Percentiles rank a stretch among this genome's conserved stretches.
phyloP scores from a whole-genome alignment of 1,284 basidiomycete genomes.

The Fomes fomentarius region DNA sequence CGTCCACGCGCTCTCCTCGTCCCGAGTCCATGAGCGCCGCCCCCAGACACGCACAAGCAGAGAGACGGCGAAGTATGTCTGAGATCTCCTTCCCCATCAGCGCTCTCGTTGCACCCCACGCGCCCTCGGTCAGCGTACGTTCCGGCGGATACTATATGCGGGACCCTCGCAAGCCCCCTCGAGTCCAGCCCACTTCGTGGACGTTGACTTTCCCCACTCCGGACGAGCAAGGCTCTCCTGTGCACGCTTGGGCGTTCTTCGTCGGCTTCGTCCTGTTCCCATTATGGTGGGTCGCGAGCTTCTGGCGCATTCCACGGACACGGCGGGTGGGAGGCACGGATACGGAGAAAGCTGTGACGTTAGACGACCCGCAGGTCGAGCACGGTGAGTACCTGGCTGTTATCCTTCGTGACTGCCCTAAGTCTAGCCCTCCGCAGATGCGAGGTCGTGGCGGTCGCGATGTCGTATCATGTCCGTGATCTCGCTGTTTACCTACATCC shows the following conservation, averaged over 20 bases:
- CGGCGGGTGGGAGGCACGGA: constrained; percentile 60
- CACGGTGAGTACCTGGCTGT: constrained; percentile 51
- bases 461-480: constrained; percentile 71
- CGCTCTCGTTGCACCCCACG: constrained; percentile 74
- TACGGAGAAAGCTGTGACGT: constrained; percentile 68
- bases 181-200: constrained; percentile 63
- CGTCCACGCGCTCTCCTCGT: constrained; percentile 31
- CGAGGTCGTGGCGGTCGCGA: constrained; percentile 68
- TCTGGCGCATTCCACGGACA: constrained; percentile 62
- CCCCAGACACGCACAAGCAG: constrained; percentile 9
- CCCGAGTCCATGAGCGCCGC: constrained; percentile 24
- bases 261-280: constrained; percentile 74
- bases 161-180: constrained; percentile 69
- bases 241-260: constrained; percentile 79
- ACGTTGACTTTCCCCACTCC: constrained; percentile 48
- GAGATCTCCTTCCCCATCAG: constrained; percentile 72
- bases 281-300: constrained; percentile 75
- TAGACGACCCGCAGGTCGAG: constrained; percentile 80
- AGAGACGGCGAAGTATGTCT: constrained; percentile 32
- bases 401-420: neutral
- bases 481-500: constrained; percentile 75
- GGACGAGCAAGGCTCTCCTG: constrained; percentile 64
- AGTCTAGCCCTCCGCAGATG: constrained; percentile 47
- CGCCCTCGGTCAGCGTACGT: constrained; percentile 57
- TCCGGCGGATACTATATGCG: constrained; percentile 74